Evolutionary conservation across 108 stramenopile genomes (phyloP), one percentile per base, ranked within the genome.

Genomic region (Bacterosira constricta): DNA sequence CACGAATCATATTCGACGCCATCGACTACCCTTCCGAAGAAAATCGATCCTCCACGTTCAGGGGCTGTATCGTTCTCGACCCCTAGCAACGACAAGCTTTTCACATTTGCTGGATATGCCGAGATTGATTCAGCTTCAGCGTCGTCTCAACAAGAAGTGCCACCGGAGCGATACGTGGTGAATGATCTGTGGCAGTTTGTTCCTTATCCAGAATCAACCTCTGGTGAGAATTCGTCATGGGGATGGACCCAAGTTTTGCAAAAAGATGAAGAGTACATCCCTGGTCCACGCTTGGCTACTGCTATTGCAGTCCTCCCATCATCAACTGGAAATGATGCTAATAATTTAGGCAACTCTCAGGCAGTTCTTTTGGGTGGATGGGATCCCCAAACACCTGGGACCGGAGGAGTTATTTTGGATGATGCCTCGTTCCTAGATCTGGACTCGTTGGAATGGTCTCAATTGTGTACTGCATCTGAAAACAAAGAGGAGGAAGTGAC

Each of bases 91-190:
- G 37, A 34, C 32, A 73, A 64, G 25, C 31, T 86, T 6, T 71
- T 81, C 25, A 52, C 71, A 23, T 91, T 91, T 86, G 90, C 81
- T 39, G 90, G 90, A 25, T 91, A 91, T 51, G 86, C 79, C 20
- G 90, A 89, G 60, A 81, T 74, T 1, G 50, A 67, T 25, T 27
- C 64, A 6, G 30, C 9, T 17, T 39, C 23, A 21, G 42, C 12
- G 32, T 25, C 63, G 12, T 8, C 10, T 9, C 25, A 30, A n/a
- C 20, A 11, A 12, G 20, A 18, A 23, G 32, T 46, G 27, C 26
- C 50, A 17, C 65, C 66, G 1, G 53, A 73, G 12, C 61, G 73
- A 64, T 74, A 41, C 57, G 86, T 71, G 0, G 82, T 75, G 3
- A 84, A 89, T 65, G 88, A 87, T 77, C 32, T 89, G 11, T 89